Percentiles rank a stretch among this genome's conserved stretches.
Conservation (phyloP, 257 asterid species). For the Gynochthodes officinalis region DNA sequence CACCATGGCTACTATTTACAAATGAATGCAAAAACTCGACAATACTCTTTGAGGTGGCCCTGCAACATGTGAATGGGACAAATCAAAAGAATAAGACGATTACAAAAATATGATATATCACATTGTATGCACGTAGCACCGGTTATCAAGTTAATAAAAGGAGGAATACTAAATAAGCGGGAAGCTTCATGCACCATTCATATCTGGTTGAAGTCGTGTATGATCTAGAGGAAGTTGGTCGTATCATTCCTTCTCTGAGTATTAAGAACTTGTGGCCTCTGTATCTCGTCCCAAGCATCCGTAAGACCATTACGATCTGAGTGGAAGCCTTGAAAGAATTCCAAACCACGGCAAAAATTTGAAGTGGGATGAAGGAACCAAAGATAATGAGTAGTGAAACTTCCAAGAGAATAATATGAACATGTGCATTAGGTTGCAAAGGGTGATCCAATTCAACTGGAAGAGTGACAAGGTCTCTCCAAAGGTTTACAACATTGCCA, state of each 20-base stretch:
- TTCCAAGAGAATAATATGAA: constrained; percentile 26
- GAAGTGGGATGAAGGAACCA: constrained; percentile 10
- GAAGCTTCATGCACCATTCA: constrained; percentile 51
- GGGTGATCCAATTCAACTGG: constrained; percentile 84
- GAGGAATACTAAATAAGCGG: constrained; percentile 7
- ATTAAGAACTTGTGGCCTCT: constrained; percentile 63
- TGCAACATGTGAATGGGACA: constrained; percentile 29
- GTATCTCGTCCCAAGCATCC: constrained; percentile 93
- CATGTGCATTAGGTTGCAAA: constrained; percentile 71
- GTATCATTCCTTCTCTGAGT: constrained; percentile 45
- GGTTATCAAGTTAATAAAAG: neutral
- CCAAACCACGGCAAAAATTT: constrained; percentile 60
- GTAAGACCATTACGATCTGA: constrained; percentile 74
- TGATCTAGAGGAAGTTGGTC: constrained; percentile 55
- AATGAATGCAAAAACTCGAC: constrained; percentile 90
- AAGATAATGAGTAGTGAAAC: neutral
- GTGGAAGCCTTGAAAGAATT: constrained; percentile 80
- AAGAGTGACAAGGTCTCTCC: constrained; percentile 66
- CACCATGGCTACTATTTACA: constrained; percentile 77
- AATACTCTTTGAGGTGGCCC: constrained; percentile 98
- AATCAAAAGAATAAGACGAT: neutral
- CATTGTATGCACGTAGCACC: neutral
- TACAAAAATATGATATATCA: neutral
- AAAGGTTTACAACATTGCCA: constrained; percentile 53
- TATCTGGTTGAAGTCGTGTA: constrained; percentile 48